Evolutionary conservation across 805 yeast species (phyloP).

Genomic region (Phaffomyces antillensis): DNA sequence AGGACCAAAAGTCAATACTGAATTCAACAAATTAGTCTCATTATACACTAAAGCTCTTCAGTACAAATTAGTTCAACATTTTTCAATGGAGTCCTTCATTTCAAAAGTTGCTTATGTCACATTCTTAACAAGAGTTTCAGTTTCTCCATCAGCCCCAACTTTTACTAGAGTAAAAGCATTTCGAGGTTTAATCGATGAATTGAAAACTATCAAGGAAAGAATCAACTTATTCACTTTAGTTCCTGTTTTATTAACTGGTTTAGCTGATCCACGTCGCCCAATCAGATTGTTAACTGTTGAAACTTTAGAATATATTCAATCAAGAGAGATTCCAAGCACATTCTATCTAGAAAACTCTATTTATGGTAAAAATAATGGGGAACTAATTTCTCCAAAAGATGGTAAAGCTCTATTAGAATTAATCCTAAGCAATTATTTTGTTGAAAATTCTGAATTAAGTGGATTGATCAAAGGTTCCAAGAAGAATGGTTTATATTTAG

Average conservation of each 20-base stretch:
- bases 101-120: slow-evolving; percentile 42
- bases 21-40: slow-evolving; percentile 36
- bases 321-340: slow-evolving; percentile 29
- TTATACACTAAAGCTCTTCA: slow-evolving; percentile 39
- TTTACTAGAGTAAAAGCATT: slow-evolving; percentile 47
- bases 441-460: slow-evolving; percentile 44
- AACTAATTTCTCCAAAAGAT: slow-evolving; percentile 61
- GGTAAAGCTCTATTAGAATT: slow-evolving; percentile 37
- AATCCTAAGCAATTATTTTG: slow-evolving; percentile 37
- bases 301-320: slow-evolving; percentile 30
- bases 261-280: slow-evolving; percentile 41
- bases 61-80: slow-evolving; percentile 14
- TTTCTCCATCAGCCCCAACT: slow-evolving; percentile 53
- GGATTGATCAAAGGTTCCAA: slow-evolving; percentile 37
- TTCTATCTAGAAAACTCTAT: slow-evolving; percentile 46
- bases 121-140: slow-evolving; percentile 49
- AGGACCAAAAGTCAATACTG: slow-evolving; percentile 26
- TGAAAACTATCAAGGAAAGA: slow-evolving; percentile 29
- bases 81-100: slow-evolving; percentile 30
- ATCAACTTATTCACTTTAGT: slow-evolving; percentile 44
- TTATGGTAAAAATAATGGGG: slow-evolving; percentile 46
- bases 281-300: slow-evolving; percentile 41
- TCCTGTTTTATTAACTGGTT: slow-evolving; percentile 51
- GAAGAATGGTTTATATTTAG: slow-evolving; percentile 49
- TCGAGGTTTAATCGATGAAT: slow-evolving; percentile 28